Evolutionary conservation across 805 yeast species (phyloP).

Genomic region (Suhomyces pyralidae): DNA sequence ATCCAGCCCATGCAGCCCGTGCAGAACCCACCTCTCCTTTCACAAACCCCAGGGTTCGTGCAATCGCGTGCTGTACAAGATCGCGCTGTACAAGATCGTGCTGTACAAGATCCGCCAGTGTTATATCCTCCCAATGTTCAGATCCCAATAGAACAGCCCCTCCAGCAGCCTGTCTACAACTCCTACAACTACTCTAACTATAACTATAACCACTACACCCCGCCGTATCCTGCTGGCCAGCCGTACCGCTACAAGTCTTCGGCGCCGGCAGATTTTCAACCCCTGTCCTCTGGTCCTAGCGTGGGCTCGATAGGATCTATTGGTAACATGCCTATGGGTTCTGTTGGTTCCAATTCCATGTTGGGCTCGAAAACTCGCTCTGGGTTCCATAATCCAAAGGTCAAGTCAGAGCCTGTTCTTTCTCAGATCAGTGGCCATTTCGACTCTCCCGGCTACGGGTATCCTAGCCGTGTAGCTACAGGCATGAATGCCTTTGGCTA

Average conservation of each 20-base stretch:
- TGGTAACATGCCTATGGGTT: not conserved
- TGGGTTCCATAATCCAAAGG: not conserved
- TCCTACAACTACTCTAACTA: not conserved
- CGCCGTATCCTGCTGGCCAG: not conserved
- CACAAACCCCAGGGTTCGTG: not conserved
- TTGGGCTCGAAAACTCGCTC: not conserved
- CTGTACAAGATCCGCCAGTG: not conserved
- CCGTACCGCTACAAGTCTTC: not conserved
- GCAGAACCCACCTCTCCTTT: slow-evolving; percentile 3
- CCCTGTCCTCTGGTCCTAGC: not conserved
- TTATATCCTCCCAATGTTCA: slow-evolving; percentile 2
- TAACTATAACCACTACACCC: slow-evolving; percentile 1
- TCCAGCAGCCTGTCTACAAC: slow-evolving; percentile 1
- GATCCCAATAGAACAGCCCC: slow-evolving; percentile 5
- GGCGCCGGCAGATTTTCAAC: not conserved
- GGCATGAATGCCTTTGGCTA: not conserved
- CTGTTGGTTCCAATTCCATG: not conserved
- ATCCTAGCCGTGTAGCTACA: not conserved
- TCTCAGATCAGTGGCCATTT: not conserved
- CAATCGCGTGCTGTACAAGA: not conserved
- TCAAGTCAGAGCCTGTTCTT: slow-evolving; percentile 10
- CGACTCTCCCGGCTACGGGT: not conserved
- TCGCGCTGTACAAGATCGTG: too few relatives aligned
- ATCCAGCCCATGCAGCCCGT: slow-evolving; percentile 1
- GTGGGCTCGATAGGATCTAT: not conserved